Conservation (phyloP, 1,139 yeast genomes). For the Lodderomyces orthopsilosis region DNA sequence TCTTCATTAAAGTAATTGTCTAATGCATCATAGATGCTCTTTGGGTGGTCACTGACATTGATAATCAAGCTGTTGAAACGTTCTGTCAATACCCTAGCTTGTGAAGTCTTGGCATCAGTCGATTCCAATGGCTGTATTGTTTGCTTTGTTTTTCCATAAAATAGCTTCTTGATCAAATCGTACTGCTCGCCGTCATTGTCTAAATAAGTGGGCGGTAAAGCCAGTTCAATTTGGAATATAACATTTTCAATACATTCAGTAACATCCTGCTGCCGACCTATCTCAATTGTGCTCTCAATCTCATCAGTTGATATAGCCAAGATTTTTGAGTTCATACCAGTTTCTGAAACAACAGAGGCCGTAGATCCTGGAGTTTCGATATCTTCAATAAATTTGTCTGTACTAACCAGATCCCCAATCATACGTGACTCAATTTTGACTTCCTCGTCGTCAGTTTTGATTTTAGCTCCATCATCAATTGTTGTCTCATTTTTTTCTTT, state of each 20-base stretch:
- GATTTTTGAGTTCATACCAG: conserved; percentile 17
- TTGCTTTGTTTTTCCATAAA: conserved; percentile 65
- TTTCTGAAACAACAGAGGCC: conserved; percentile 7
- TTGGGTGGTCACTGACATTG: conserved; percentile 84
- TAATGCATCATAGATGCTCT: conserved; percentile 84
- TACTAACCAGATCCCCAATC: conserved; percentile 2
- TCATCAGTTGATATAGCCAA: conserved; percentile 57
- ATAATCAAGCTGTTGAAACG: conserved; percentile 78
- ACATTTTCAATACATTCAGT: conserved; percentile 97
- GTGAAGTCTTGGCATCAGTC: conserved; percentile 18
- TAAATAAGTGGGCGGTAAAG: conserved; percentile 62
- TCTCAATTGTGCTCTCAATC: conserved; percentile 67
- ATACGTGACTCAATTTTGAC: conserved; percentile 5
- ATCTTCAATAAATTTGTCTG: conserved; percentile 6
- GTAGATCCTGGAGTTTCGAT: conserved; percentile 6
- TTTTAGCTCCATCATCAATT: conserved; percentile 13
- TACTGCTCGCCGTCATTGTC: conserved; percentile 75
- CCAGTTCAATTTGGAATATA: conserved; percentile 89
- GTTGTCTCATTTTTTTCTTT: conserved; percentile 9
- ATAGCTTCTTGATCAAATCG: conserved; percentile 74
- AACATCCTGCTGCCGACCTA: conserved; percentile 95
- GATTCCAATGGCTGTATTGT: conserved; percentile 35
- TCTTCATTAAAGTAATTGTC: conserved; percentile 84
- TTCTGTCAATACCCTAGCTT: conserved; percentile 60
- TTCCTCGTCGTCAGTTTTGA: not conserved